Evolutionary conservation across 257 asterid species (phyloP), one percentile per base, ranked within the genome.

Genomic region (Penstemon barbatus): DNA sequence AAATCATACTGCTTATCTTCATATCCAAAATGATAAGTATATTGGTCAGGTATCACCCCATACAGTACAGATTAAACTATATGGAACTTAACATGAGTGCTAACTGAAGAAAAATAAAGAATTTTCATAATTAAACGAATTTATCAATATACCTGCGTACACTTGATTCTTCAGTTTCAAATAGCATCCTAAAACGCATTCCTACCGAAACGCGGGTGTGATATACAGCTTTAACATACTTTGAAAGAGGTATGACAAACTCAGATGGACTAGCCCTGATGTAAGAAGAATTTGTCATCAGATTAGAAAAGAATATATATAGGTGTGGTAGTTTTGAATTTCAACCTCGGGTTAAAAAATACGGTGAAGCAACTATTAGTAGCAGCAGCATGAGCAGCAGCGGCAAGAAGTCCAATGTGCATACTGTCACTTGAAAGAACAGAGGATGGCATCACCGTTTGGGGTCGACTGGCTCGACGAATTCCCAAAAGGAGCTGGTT

Each of bases 321-420:
- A 4, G 12, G 12, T 6, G 8, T 46, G 41, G 41, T 45, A 25
- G 50, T 38, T 44, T 72, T 6, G 13, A 12, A 44, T 70, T 53
- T 15, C 68, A 58, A 85, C 98, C 97, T 86, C 38, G 98, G 98
- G 77, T 92, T 92, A 68, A 78, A 90, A 82, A 92, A 92, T 46
- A 92, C 89, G 54, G 96, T 90, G 84, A 92, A 92, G 83, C 96
- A 90, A 86, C 98, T 92, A 76, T 90, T 90, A 38, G 98, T 92
- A 45, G 96, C 91, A 56, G 98, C 97, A 71, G 98, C 98, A 77
- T 92, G 98, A 79, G 98, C 98, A 71, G 98, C 98, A 6, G 98
- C 98, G 69, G 98, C 98, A 49, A 92, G 96, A 67, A 92, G 81
- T 71, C 98, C 98, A 57, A 92, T 92, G 83, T 92, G 98, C 98